Base-by-base conservation (phyloP, 2,329 filamentous ascomycete species). In the Colletotrichum cordylinicola region DNA sequence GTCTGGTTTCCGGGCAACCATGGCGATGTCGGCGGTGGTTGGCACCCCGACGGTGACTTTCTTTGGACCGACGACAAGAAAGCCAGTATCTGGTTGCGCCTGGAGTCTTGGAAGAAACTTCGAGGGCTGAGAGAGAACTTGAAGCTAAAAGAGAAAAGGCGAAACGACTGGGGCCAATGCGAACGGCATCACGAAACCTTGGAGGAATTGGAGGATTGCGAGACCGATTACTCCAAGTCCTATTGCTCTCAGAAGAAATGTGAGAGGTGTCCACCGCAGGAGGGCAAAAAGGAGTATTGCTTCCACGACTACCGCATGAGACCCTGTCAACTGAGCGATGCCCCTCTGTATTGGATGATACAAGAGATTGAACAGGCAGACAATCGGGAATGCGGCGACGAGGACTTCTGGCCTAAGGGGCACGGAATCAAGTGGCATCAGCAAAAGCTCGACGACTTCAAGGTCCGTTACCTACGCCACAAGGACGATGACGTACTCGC, bases 1-100 rank as follows among this genome's bases (percentile, higher is more conserved):
- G 87, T 91, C 61, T 91, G 89, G 88, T 91, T 91, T 77, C 85
- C 89, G 0, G 90, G 90, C 1, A 87, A 87, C 70, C 89, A 91
- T 71, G 86, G 87, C 15, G 89, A 91, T 66, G 85, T 91, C 8
- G 90, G 89, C 2, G 90, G 90, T 1, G 90, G 90, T 1, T 91
- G 88, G 86, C 83, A 84, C 0, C 82, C 84, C 10, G 78, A 79
- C 8, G 78, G 79, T 6, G 76, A 78, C 37, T 72, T 80, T 2
- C 74, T 77, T 4, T 69, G 79, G 27, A 79, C 80, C 8, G 74
- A 73, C 12, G 79, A 78, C 18, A 64, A 79, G 15, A 71, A 81
- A 2, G 81, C 35, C 4, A 82, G 79, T 0, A 48, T 82, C 37
- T 84, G 82, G 83, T 77, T 83, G 48, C 79, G 80, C 0, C 31